phyloP scores from a whole-genome alignment of 305 asterid species.

The Fraxinus ornus region DNA sequence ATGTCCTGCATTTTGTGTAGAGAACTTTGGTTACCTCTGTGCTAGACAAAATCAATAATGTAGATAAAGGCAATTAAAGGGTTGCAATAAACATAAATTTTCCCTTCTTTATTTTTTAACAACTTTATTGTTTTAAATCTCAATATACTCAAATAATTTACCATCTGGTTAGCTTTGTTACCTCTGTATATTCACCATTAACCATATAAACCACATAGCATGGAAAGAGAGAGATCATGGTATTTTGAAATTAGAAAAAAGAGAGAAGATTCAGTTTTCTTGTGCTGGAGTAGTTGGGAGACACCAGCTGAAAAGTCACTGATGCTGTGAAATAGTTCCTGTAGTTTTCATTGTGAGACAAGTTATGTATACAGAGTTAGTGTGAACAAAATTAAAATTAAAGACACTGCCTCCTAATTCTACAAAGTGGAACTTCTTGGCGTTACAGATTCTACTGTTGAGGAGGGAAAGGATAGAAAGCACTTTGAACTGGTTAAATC shows the following conservation, averaged over 20 bases:
- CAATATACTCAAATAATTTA: neutral
- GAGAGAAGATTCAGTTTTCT: neutral
- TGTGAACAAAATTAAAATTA: slow-evolving; percentile 5
- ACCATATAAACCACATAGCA: neutral
- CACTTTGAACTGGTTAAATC: slow-evolving; percentile 69
- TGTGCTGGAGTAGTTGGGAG: neutral
- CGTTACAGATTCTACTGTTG: slow-evolving; percentile 61
- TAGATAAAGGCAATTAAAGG: neutral
- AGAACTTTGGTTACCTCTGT: neutral
- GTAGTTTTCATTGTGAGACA: slow-evolving; percentile 11
- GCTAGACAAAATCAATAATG: neutral
- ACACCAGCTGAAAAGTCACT: neutral
- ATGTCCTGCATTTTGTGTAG: neutral
- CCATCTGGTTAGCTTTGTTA: neutral
- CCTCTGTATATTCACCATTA: neutral
- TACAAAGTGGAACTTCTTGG: slow-evolving; percentile 43
- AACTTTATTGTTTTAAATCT: neutral
- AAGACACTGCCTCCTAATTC: slow-evolving; percentile 34
- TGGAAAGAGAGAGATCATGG: neutral
- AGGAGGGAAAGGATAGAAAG: slow-evolving; percentile 66
- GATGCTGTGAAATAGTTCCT: slow-evolving; percentile 9
- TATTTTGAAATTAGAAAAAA: neutral
- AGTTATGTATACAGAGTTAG: slow-evolving; percentile 10
- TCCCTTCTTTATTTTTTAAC: neutral
- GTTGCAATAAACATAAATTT: neutral